Conservation (phyloP, 2,329 filamentous ascomycete genomes). For the Aspergillus uvarum region DNA sequence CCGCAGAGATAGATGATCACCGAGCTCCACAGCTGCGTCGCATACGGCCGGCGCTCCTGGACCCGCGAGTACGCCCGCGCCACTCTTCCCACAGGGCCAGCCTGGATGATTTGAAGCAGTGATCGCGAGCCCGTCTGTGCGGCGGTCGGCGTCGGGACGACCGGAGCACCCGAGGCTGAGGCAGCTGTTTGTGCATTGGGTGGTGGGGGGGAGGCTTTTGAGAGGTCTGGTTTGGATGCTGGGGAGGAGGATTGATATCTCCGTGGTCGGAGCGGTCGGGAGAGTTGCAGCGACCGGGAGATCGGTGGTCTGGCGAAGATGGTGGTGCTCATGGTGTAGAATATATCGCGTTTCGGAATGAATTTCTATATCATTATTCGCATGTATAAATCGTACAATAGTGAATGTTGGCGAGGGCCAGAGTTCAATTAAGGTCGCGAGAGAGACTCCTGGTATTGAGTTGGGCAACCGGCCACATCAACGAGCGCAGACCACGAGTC, state of each 20-base stretch:
- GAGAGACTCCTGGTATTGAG: background rate
- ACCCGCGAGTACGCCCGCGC: constrained; percentile 62
- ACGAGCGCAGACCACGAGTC: background rate
- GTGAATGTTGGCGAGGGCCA: background rate
- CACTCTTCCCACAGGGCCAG: constrained; percentile 35
- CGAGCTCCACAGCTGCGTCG: constrained; percentile 75
- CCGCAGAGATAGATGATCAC: constrained; percentile 76
- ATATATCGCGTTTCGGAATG: background rate
- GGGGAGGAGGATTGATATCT: constrained; percentile 17
- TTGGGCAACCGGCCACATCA: background rate
- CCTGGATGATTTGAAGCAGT: constrained; percentile 32
- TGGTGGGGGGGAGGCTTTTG: constrained; percentile 9
- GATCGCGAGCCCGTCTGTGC: constrained; percentile 21
- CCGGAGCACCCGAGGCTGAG: constrained; percentile 3
- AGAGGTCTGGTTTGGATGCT: constrained; percentile 8
- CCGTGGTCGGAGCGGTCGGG: constrained; percentile 12
- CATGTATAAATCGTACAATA: background rate
- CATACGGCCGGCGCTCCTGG: constrained; percentile 70
- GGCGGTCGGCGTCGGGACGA: constrained; percentile 22
- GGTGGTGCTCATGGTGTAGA: constrained; percentile 15
- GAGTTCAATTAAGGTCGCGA: background rate
- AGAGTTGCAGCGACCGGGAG: constrained; percentile 5
- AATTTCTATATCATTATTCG: background rate
- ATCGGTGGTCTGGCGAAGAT: constrained; percentile 16
- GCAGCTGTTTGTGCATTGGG: constrained; percentile 21